A percentile compares a stretch with the other conserved stretches of the same genome.
Evolutionary conservation across 352 stramenopile species (phyloP).

Genomic region (Globisporangium sylvaticum): DNA sequence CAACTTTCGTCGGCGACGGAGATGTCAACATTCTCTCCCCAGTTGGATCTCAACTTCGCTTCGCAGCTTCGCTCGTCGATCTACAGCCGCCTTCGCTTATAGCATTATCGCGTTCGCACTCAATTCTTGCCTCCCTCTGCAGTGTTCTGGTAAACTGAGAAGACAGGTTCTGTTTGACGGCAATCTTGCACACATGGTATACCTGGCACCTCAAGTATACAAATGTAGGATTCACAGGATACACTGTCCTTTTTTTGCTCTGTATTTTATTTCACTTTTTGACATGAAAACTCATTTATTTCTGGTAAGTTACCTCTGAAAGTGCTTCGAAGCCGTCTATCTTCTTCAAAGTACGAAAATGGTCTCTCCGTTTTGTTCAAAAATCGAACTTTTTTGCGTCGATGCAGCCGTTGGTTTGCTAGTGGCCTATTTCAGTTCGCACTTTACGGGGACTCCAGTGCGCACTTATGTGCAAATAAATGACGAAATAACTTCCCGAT

Average conservation of each 20-base stretch:
- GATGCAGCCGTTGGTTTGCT: background rate
- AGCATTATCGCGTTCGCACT: background rate
- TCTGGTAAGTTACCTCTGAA: background rate
- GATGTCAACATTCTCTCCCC: background rate
- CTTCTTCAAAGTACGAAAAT: slow-evolving; percentile 2
- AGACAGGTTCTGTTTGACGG: background rate
- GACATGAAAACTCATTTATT: slow-evolving; percentile 4
- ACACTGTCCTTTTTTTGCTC: background rate
- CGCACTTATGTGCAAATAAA: background rate
- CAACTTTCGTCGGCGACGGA: too few species aligned
- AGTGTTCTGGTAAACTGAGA: background rate
- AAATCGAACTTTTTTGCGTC: background rate
- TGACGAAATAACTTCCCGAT: background rate
- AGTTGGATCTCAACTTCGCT: background rate
- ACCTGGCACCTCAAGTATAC: background rate
- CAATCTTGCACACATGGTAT: background rate
- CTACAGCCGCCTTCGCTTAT: background rate
- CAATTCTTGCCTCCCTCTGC: too few species aligned
- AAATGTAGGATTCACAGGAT: background rate
- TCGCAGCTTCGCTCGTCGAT: background rate
- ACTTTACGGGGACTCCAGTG: background rate
- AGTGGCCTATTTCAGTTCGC: background rate
- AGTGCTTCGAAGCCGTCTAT: background rate
- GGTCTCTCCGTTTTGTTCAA: background rate
- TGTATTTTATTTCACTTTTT: background rate